These are phyloP conservation scores for Irpex lacteus DNA, from an alignment of 1,284 basidiomycete species.

Conservation along the genomic window DNA sequence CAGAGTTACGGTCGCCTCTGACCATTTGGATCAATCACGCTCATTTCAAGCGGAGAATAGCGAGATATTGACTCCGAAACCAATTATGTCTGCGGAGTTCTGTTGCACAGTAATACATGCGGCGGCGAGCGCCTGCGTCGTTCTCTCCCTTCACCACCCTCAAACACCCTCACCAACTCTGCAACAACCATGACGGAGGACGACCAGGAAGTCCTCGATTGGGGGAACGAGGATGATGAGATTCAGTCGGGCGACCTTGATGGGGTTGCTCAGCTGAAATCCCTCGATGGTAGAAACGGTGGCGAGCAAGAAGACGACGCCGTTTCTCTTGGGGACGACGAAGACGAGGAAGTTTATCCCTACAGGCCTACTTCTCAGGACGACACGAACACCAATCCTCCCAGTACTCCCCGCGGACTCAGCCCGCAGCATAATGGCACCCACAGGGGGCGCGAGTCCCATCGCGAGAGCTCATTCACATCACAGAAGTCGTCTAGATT, in stretches of 20 bases:
- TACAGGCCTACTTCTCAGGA: conserved; percentile 29
- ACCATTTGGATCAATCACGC: background rate
- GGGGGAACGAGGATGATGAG: conserved; percentile 73
- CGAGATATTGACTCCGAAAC: background rate
- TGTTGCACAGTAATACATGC: background rate
- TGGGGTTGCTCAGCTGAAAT: conserved; percentile 6
- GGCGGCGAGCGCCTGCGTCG: background rate
- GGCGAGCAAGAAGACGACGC: conserved; percentile 54
- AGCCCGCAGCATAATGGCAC: conserved; percentile 9
- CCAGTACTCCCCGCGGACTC: conserved; percentile 15
- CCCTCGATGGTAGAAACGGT: conserved; percentile 9
- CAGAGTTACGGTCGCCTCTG: background rate
- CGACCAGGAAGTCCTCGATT: conserved; percentile 68
- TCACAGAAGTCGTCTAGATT: conserved; percentile 15
- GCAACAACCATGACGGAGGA: conserved; percentile 50
- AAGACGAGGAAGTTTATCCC: conserved; percentile 50
- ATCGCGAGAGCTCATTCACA: conserved; percentile 27
- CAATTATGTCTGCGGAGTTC: background rate
- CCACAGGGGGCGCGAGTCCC: conserved; percentile 19
- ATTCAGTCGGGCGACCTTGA: conserved; percentile 20
- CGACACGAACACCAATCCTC: conserved; percentile 15
- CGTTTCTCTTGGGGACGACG: conserved; percentile 70
- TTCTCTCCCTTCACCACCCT: conserved; percentile 5
- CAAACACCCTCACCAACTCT: conserved; percentile 6
- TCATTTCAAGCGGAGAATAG: background rate